Evolutionary conservation across 257 asterid species (phyloP), one percentile per base, ranked within the genome.

Genomic region (Capsicum pubescens): DNA sequence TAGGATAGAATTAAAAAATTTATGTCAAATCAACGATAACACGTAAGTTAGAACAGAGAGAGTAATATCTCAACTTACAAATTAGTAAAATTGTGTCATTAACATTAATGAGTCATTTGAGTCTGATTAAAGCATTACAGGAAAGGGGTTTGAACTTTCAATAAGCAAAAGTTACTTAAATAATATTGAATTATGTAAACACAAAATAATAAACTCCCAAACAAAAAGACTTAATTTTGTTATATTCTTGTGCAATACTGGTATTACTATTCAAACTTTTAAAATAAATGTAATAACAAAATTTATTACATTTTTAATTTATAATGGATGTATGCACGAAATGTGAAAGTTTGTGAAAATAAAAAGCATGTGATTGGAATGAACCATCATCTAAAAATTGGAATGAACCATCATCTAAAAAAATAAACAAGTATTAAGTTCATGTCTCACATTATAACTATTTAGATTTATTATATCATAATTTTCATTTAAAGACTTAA

Each of bases 11-110:
- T 50, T 50, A 50, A 50, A 50, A 50, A 26, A 26, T 26, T 26
- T 26, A 26, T 26, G 66, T 59, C 12, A 59, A 59, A 59, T 59
- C n/a, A 59, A 59, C 12, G 3, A n/a, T n/a, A 59, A 17, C 12
- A 19, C 32, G n/a, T n/a, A n/a, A n/a, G 35, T 59, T 59, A 59
- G 6, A 59, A 59, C 8, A 26, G 66, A 59, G 66, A 4, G 35
- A 59, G 66, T 59, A 59, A 59, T 59, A 59, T 59, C 66, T 59
- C 66, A 59, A 59, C 19, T 58, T 58, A 58, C 64, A 58, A 44
- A 58, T 58, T 58, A 58, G 26, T 58, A 16, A 17, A 7, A 17
- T 58, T 58, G 2, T 58, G 8, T 9, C 64, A 58, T 58, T 58
- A 57, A 7, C 63, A 57, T 57, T 57, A 0, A 9, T 26, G 26